A percentile compares a stretch with the other conserved stretches of the same genome.
These are phyloP conservation scores for Pyrenopolyporus hunteri DNA, from an alignment of 495 filamentous ascomycete species.

Conservation along the genomic window DNA sequence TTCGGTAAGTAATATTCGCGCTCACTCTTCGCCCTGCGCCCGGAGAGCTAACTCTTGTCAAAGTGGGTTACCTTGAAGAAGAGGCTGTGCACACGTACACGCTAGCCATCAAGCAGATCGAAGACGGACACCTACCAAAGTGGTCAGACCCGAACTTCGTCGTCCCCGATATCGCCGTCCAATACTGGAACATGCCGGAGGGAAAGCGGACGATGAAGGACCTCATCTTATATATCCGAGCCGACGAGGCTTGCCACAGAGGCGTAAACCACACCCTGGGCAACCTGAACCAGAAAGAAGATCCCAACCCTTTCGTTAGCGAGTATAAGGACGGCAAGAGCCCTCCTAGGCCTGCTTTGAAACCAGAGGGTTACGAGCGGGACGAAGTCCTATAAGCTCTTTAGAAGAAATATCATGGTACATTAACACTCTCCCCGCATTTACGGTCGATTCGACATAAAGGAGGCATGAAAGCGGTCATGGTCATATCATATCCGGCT, in stretches of 20 bases:
- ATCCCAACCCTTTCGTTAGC: constrained; percentile 89
- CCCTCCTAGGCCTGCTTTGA: constrained; percentile 68
- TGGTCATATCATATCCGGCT: not conserved
- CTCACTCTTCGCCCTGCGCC: constrained; percentile 72
- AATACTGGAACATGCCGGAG: constrained; percentile 94
- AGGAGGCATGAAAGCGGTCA: not conserved
- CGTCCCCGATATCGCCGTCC: constrained; percentile 85
- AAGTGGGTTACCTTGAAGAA: constrained; percentile 92
- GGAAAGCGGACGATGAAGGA: constrained; percentile 81
- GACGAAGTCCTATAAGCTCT: constrained; percentile 71
- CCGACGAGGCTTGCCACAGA: constrained; percentile 95
- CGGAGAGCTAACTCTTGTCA: constrained; percentile 72
- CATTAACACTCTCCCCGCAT: too few species aligned
- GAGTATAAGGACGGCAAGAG: constrained; percentile 67
- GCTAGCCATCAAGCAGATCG: constrained; percentile 82
- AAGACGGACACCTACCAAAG: constrained; percentile 77
- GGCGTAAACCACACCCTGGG: constrained; percentile 96
- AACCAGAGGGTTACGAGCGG: constrained; percentile 79
- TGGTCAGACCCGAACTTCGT: constrained; percentile 72
- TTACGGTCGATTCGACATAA: not conserved
- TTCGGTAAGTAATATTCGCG: constrained; percentile 68
- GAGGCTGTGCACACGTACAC: constrained; percentile 97
- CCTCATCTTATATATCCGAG: constrained; percentile 84
- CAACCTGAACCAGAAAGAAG: constrained; percentile 78
- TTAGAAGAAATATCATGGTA: not conserved